Evolutionary conservation across 2,329 filamentous ascomycete species (phyloP).

Genomic region (Claviceps maximensis): DNA sequence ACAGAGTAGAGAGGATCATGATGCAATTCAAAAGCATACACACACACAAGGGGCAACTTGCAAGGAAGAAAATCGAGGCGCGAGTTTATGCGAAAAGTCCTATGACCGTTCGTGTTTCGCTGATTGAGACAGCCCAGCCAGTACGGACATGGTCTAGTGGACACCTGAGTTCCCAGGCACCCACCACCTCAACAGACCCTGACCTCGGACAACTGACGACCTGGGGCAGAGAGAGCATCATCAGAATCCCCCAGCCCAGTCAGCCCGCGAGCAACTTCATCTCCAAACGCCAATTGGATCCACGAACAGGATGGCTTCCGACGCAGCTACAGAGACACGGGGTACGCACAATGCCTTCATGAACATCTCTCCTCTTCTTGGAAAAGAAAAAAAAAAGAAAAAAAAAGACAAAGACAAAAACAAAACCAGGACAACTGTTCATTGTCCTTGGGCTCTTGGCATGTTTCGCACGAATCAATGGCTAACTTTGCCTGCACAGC

Average conservation of each 20-base stretch:
- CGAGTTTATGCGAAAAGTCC: too few species aligned
- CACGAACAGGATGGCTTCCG: constrained; percentile 22
- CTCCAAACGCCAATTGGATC: constrained; percentile 22
- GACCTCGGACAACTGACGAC: constrained; percentile 11
- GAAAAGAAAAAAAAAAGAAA: too few species aligned
- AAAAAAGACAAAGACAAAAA: too few species aligned
- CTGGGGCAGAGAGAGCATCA: background rate
- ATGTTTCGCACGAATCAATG: background rate
- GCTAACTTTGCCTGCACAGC: constrained; percentile 28
- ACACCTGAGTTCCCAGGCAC: constrained; percentile 15
- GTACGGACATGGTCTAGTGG: background rate
- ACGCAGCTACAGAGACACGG: constrained; percentile 23
- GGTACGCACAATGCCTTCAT: constrained; percentile 17
- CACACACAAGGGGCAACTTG: too few species aligned
- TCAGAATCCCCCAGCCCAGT: constrained; percentile 12
- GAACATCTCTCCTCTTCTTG: background rate
- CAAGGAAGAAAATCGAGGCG: too few species aligned
- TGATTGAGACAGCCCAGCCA: too few species aligned
- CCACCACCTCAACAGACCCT: constrained; percentile 11
- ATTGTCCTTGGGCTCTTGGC: too few species aligned
- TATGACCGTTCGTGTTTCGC: too few species aligned
- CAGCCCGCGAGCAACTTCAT: constrained; percentile 13
- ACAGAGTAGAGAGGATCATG: too few species aligned
- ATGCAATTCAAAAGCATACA: too few species aligned
- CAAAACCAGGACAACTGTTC: too few species aligned